Percentiles rank a stretch among this genome's conserved stretches.
These are phyloP conservation scores for Scheffersomyces quercinus DNA, from an alignment of 1,139 yeast species.

Conservation along the genomic window DNA sequence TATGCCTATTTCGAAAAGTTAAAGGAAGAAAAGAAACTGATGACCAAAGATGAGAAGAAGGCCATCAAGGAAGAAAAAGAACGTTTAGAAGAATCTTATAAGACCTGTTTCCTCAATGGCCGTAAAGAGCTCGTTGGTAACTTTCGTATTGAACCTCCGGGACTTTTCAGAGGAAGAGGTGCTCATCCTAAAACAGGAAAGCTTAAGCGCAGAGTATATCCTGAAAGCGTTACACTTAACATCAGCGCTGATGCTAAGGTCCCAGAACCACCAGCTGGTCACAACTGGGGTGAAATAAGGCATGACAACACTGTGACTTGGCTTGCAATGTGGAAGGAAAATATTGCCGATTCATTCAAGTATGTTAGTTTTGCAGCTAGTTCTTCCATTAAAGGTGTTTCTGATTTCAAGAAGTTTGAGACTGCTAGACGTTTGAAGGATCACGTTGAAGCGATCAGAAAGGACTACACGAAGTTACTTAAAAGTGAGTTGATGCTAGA, in stretches of 20 bases:
- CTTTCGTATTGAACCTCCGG: slow-evolving; percentile 94
- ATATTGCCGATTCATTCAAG: slow-evolving; percentile 78
- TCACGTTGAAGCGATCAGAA: slow-evolving; percentile 71
- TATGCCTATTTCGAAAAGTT: slow-evolving; percentile 67
- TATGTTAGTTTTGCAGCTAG: slow-evolving; percentile 91
- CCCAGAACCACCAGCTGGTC: slow-evolving; percentile 87
- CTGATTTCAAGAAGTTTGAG: slow-evolving; percentile 89
- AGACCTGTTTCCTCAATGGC: slow-evolving; percentile 80
- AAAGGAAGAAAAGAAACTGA: slow-evolving; percentile 69
- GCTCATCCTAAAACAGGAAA: slow-evolving; percentile 96
- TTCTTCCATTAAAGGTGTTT: slow-evolving; percentile 87
- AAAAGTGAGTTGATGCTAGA: slow-evolving; percentile 79
- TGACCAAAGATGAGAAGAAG: slow-evolving; percentile 75
- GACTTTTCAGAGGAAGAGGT: slow-evolving; percentile 93
- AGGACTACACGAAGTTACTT: slow-evolving; percentile 69
- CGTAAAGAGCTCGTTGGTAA: slow-evolving; percentile 91
- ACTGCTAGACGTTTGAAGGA: slow-evolving; percentile 82
- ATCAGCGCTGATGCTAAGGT: slow-evolving; percentile 69
- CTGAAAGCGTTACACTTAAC: slow-evolving; percentile 87
- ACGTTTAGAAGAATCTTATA: slow-evolving; percentile 74
- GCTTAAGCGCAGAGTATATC: slow-evolving; percentile 75
- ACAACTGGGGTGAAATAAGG: slow-evolving; percentile 83
- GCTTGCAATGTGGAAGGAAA: slow-evolving; percentile 98
- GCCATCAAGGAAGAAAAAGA: slow-evolving; percentile 71
- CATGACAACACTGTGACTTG: slow-evolving; percentile 92